Evolutionary conservation across 2,329 filamentous ascomycete genomes (phyloP), one percentile per base, ranked within the genome.

Genomic region (Rhynchosporium agropyri): DNA sequence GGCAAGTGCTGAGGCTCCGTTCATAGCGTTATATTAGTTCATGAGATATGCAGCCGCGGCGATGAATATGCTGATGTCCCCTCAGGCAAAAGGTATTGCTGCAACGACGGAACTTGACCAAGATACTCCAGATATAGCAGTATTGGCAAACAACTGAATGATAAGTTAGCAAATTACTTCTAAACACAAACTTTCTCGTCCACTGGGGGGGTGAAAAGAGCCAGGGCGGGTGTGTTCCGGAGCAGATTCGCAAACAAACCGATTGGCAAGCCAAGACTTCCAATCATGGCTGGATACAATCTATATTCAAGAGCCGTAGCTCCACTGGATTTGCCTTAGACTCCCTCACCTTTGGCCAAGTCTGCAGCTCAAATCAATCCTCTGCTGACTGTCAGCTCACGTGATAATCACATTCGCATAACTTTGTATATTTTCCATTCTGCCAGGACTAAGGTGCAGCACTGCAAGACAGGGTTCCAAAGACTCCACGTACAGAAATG

Each of bases 51-150:
- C 78, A 28, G 79, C 76, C 1, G 79, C 77, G 57, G 70, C 56
- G 65, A 86, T 79, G 67, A 88, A 88, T 2, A 88, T 76, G 63
- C 80, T 83, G 0, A 87, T 73, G 67, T 86, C 87, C 1, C 84
- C 85, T 79, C 82, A 85, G 0, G 82, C 82, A 68, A 88, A 87
- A 0, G 81, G 77, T 2, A 85, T 75, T 7, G 84, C 81, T 3
- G 83, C 80, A 0, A 81, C 72, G 0, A 80, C 77, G 0, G 83
- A 79, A 28, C 79, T 79, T 0, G 78, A 80, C 82, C 83, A 86
- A 3, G 79, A 78, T 1, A 81, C 70, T 6, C 75, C 76, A 0
- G 67, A 62, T 4, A 77, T 73, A 0, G 82, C 80, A 1, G 81
- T 80, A 85, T 85, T 88, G 0, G 79, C 83, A 66, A 85, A 85